Evolutionary conservation across 2,329 filamentous ascomycete genomes (phyloP).

Genomic region (Trichoderma koningii): DNA sequence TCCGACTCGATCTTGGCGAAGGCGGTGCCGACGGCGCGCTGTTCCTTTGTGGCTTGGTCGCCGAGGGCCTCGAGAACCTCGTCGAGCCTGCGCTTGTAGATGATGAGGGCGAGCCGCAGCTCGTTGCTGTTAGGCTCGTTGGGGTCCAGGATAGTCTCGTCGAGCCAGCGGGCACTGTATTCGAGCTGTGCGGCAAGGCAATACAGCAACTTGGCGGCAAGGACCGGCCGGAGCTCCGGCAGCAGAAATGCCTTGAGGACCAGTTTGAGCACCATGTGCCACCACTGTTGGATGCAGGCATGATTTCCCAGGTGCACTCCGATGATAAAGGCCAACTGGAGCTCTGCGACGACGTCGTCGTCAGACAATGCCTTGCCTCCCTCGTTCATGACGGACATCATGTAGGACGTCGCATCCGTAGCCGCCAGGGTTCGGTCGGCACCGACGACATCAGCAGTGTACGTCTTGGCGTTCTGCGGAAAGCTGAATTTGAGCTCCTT

Average conservation of each 20-base stretch:
- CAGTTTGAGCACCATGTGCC: slow-evolving; percentile 54
- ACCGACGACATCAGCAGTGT: slow-evolving; percentile 43
- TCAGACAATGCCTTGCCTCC: slow-evolving; percentile 34
- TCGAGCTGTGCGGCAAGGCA: slow-evolving; percentile 57
- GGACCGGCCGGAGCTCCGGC: slow-evolving; percentile 44
- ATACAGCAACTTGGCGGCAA: slow-evolving; percentile 52
- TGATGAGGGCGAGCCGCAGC: slow-evolving; percentile 52
- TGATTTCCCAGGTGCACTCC: slow-evolving; percentile 61
- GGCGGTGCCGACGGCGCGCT: slow-evolving; percentile 49
- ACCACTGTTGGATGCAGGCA: slow-evolving; percentile 64
- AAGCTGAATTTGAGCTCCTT: slow-evolving; percentile 54
- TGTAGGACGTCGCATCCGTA: slow-evolving; percentile 52
- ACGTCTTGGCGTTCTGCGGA: slow-evolving; percentile 46
- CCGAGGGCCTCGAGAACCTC: slow-evolving; percentile 47
- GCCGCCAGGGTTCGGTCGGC: slow-evolving; percentile 48
- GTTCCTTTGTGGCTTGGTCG: slow-evolving; percentile 41
- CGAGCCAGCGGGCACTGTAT: slow-evolving; percentile 54
- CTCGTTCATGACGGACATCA: slow-evolving; percentile 45
- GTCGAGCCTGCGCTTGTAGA: slow-evolving; percentile 57
- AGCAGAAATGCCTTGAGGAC: slow-evolving; percentile 55
- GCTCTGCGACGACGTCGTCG: slow-evolving; percentile 57
- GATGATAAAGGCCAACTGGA: slow-evolving; percentile 61
- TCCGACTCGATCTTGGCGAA: slow-evolving; percentile 45
- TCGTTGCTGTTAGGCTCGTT: slow-evolving; percentile 37
- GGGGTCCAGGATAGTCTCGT: slow-evolving; percentile 48